These are phyloP conservation scores for Syncephalastrum monosporum DNA, from an alignment of 371 early-diverging fungal species.

Conservation along the genomic window DNA sequence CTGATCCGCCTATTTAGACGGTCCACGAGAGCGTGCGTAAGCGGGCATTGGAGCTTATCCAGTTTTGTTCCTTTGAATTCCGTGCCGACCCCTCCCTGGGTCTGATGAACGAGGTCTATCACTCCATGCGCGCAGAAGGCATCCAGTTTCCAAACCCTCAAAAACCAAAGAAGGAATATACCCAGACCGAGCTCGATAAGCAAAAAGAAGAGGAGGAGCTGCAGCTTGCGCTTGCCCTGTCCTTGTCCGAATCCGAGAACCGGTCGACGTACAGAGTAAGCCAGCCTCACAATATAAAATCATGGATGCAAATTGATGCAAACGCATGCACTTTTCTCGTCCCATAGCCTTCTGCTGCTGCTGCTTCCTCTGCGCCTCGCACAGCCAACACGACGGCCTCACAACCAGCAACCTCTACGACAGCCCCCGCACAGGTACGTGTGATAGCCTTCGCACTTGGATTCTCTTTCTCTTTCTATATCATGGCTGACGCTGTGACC, in stretches of 20 bases:
- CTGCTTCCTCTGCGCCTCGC: constrained; percentile 6
- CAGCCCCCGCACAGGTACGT: constrained; percentile 12
- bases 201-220: constrained; percentile 73
- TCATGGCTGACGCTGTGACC: too few relatives aligned
- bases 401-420: not conserved
- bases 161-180: constrained; percentile 75
- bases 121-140: constrained; percentile 60
- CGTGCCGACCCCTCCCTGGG: constrained; percentile 77
- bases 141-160: constrained; percentile 81
- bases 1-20: constrained; percentile 28
- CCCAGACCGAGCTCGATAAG: constrained; percentile 65
- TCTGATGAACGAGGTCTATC: constrained; percentile 86
- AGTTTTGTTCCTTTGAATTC: constrained; percentile 89
- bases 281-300: constrained; percentile 4
- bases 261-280: constrained; percentile 44
- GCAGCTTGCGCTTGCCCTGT: constrained; percentile 89
- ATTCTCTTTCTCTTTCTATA: not conserved
- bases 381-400: constrained; percentile 12
- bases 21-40: constrained; percentile 77
- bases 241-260: constrained; percentile 73
- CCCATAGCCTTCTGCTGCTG: constrained; percentile 22
- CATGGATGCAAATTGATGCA: constrained; percentile 2
- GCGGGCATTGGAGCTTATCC: constrained; percentile 82
- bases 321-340: constrained; percentile 18
- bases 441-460: not conserved